A percentile compares a stretch with the other conserved stretches of the same genome.
These are phyloP conservation scores for Singerocomus rubriflavus DNA, from an alignment of 1,284 basidiomycete species.

Conservation along the genomic window DNA sequence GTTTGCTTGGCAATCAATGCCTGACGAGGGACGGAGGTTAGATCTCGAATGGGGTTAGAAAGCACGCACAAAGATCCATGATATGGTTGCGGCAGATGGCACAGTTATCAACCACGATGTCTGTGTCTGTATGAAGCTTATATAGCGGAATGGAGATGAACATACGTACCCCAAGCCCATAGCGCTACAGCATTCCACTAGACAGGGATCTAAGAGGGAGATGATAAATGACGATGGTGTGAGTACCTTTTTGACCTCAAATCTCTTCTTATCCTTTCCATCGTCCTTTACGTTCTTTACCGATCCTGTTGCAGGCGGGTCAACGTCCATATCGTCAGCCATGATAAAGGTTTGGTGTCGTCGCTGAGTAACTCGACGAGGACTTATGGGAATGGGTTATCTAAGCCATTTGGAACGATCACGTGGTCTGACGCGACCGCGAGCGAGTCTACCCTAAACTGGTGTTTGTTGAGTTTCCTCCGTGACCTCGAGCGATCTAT, in stretches of 20 bases:
- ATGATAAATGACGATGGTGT: slow-evolving; percentile 10
- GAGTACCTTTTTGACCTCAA: slow-evolving; percentile 93
- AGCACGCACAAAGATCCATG: slow-evolving; percentile 89
- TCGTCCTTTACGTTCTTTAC: slow-evolving; percentile 46
- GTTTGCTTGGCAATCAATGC: slow-evolving; percentile 99
- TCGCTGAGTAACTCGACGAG: not conserved
- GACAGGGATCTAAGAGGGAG: slow-evolving; percentile 7
- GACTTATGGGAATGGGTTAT: slow-evolving; percentile 10
- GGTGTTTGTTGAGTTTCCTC: slow-evolving; percentile 29
- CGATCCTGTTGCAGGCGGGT: slow-evolving; percentile 45
- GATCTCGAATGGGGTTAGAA: slow-evolving; percentile 8
- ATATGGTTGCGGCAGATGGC: slow-evolving; percentile 97
- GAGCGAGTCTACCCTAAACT: slow-evolving; percentile 34
- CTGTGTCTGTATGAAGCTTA: slow-evolving; percentile 39
- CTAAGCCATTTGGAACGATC: slow-evolving; percentile 18
- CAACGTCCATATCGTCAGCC: slow-evolving; percentile 83
- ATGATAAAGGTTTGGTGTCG: slow-evolving; percentile 34
- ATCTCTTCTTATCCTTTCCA: slow-evolving; percentile 70
- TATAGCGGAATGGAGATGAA: not conserved
- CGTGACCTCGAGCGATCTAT: slow-evolving; percentile 1
- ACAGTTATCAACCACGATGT: slow-evolving; percentile 95
- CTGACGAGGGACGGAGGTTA: slow-evolving; percentile 40
- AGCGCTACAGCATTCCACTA: slow-evolving; percentile 96
- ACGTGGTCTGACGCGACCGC: slow-evolving; percentile 34
- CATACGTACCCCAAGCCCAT: slow-evolving; percentile 88